Evolutionary conservation across 108 stramenopile species (phyloP).

Genomic region (Fistulifera solaris): DNA sequence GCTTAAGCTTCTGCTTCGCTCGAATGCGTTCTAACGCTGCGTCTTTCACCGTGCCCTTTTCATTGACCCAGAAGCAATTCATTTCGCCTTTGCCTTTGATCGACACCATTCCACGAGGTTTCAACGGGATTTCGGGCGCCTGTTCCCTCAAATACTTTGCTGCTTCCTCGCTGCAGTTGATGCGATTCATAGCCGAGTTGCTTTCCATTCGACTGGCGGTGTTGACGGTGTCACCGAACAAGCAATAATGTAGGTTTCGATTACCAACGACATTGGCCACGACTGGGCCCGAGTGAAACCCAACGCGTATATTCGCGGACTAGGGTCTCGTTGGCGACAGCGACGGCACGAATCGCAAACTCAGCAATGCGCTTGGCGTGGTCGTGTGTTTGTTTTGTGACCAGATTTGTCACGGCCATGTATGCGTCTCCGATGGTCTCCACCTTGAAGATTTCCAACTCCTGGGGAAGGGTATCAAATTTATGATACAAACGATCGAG

Average conservation of each 20-base stretch:
- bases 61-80: slow-evolving; percentile 47
- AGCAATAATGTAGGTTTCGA: slow-evolving; percentile 42
- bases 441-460: slow-evolving; percentile 69
- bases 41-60: slow-evolving; percentile 21
- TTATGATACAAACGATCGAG: slow-evolving; percentile 52
- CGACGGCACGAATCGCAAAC: slow-evolving; percentile 58
- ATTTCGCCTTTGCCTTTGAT: slow-evolving; percentile 70
- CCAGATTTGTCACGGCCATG: slow-evolving; percentile 55
- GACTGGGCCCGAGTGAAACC: slow-evolving; percentile 58
- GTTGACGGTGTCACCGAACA: slow-evolving; percentile 83
- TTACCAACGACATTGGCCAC: slow-evolving; percentile 61
- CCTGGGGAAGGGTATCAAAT: slow-evolving; percentile 51
- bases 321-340: slow-evolving; percentile 39
- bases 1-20: slow-evolving; percentile 16
- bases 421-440: slow-evolving; percentile 75
- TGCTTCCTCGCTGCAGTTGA: slow-evolving; percentile 41
- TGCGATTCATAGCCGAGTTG: slow-evolving; percentile 1
- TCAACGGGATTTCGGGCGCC: slow-evolving; percentile 30
- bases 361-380: slow-evolving; percentile 66
- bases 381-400: slow-evolving; percentile 44
- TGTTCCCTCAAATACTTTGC: slow-evolving; percentile 29
- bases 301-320: slow-evolving; percentile 50
- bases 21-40: slow-evolving; percentile 26
- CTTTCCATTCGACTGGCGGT: slow-evolving; percentile 22
- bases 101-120: slow-evolving; percentile 39